Evolutionary conservation across 164 flowering plant species (phyloP).

Genomic region (Nymphaea colorata): DNA sequence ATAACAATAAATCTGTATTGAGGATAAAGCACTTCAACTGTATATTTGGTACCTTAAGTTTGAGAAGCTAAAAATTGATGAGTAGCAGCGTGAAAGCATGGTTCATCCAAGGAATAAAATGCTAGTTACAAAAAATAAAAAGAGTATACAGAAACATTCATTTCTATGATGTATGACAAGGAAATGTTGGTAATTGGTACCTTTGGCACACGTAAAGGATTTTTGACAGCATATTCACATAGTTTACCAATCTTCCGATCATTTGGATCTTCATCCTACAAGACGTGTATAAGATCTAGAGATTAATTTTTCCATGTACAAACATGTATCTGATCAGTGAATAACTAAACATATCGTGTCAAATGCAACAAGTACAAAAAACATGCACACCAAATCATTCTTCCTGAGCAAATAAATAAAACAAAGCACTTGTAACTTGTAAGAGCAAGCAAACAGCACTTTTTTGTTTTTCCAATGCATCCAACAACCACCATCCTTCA

Average conservation of each 20-base stretch:
- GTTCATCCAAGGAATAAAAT: not conserved
- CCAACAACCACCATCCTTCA: too few relatives aligned
- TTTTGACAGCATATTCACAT: conserved; percentile 91
- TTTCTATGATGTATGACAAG: not conserved
- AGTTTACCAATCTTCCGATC: conserved; percentile 84
- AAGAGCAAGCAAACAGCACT: too few relatives aligned
- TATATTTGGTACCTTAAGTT: not conserved
- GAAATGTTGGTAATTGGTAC: conserved; percentile 19
- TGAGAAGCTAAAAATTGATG: not conserved
- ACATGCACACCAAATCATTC: not conserved
- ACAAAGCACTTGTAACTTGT: not conserved
- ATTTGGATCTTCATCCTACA: conserved; percentile 85
- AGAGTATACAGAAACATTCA: not conserved
- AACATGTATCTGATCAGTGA: too few relatives aligned
- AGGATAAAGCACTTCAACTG: not conserved
- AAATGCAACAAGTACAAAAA: not conserved
- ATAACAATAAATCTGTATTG: too few relatives aligned
- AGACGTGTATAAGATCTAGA: not conserved
- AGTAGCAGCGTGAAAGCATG: not conserved
- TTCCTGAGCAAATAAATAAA: too few relatives aligned
- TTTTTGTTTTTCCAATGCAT: too few relatives aligned
- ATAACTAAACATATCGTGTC: not conserved
- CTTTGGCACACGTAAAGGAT: conserved; percentile 94
- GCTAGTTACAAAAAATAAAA: not conserved
- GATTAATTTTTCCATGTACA: not conserved